Conservation (phyloP, 345 rosid genomes). For the Geranium rotundifolium region DNA sequence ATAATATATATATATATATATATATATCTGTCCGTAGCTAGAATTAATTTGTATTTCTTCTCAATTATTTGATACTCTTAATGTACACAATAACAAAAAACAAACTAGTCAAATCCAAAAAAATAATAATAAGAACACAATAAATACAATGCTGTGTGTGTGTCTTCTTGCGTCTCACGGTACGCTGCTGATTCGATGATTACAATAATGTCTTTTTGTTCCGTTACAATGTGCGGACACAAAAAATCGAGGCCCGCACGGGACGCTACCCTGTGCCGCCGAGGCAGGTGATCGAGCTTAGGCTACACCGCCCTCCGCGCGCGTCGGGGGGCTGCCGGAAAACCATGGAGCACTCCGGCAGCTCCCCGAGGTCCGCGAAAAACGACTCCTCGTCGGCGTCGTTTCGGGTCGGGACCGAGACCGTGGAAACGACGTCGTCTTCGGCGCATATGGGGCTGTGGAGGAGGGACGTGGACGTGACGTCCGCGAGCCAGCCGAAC, state of each 20-base stretch:
- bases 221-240: not conserved
- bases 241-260: not conserved
- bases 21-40: too few species aligned
- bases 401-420: slow-evolving; percentile 9
- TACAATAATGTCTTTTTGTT: not conserved
- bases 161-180: too few species aligned
- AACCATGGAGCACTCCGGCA: slow-evolving; percentile 62
- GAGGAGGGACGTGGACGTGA: slow-evolving; percentile 26
- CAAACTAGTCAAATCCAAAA: not conserved
- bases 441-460: slow-evolving; percentile 3
- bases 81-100: not conserved
- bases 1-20: too few species aligned
- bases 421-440: not conserved
- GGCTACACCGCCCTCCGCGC: slow-evolving; percentile 20
- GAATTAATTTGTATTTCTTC: not conserved
- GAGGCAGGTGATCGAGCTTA: slow-evolving; percentile 26
- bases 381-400: slow-evolving; percentile 36
- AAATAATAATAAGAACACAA: too few species aligned
- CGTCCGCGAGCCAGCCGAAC: slow-evolving; percentile 48
- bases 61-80: too few species aligned
- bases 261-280: slow-evolving; percentile 24
- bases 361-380: slow-evolving; percentile 60
- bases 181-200: too few species aligned
- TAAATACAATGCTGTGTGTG: not conserved
- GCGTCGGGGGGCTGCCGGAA: too few species aligned